Percentiles rank a stretch among this genome's conserved stretches.
phyloP scores from a whole-genome alignment of 139 green algal species.

The Chlamydomonas applanata region DNA sequence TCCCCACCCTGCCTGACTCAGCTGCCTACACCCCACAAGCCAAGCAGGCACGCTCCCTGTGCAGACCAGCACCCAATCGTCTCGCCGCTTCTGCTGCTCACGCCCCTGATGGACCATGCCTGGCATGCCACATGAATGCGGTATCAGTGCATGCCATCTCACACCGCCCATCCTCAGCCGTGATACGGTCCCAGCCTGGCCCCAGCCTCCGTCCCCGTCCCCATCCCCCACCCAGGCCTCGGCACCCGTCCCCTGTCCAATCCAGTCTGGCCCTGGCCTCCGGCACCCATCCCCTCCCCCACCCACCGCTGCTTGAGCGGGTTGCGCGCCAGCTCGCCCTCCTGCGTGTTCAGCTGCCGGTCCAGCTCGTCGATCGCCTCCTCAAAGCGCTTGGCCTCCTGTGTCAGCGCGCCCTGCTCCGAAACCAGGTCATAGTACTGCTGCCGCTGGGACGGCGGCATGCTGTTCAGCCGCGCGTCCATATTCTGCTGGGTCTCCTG shows the following conservation, averaged over 20 bases:
- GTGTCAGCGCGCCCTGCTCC: constrained; percentile 38
- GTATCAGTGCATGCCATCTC: not conserved
- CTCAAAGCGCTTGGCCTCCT: constrained; percentile 49
- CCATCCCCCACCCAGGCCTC: no score
- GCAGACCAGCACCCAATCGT: not conserved
- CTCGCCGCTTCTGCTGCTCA: not conserved
- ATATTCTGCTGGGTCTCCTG: constrained; percentile 33
- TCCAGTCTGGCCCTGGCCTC: no score
- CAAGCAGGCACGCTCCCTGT: not conserved
- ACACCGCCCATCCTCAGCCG: not conserved
- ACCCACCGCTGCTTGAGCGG: constrained; percentile 66
- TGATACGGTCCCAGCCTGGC: not conserved
- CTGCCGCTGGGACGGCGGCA: constrained; percentile 51
- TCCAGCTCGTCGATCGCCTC: constrained; percentile 51
- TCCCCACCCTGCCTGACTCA: not conserved
- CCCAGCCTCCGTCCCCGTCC: not conserved
- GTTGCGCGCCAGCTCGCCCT: constrained; percentile 62
- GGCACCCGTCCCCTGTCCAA: no score
- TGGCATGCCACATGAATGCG: not conserved
- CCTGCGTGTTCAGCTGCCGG: constrained; percentile 31
- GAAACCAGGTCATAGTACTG: constrained; percentile 43
- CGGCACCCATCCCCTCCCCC: no score
- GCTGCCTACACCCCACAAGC: not conserved
- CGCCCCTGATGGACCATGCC: not conserved
- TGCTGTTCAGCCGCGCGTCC: constrained; percentile 48